Conservation (phyloP, 2,329 filamentous ascomycete species). For the Fonsecaea pedrosoi region DNA sequence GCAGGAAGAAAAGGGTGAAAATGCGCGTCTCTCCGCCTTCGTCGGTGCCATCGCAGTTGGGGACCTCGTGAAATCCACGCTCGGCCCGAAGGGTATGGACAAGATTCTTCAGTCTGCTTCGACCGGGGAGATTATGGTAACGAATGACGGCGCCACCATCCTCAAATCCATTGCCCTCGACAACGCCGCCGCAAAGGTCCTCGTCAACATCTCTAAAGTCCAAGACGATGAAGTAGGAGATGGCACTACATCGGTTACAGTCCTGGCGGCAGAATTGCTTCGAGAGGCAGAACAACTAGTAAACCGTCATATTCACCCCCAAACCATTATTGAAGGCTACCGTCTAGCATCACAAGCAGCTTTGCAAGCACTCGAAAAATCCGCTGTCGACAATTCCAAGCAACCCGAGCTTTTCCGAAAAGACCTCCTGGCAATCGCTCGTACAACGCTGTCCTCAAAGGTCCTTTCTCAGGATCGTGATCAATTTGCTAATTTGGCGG, state of each 20-base stretch:
- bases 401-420: constrained; percentile 83
- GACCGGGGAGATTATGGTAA: constrained; percentile 96
- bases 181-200: constrained; percentile 95
- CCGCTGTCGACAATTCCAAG: constrained; percentile 87
- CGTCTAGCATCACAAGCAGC: constrained; percentile 94
- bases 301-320: constrained; percentile 97
- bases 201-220: constrained; percentile 99
- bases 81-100: constrained; percentile 98
- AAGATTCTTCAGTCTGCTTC: constrained; percentile 96
- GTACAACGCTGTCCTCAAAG: constrained; percentile 96
- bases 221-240: constrained; percentile 99
- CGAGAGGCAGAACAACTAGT: constrained; percentile 97
- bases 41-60: constrained; percentile 98
- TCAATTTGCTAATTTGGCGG: constrained; percentile 87
- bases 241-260: constrained; percentile 96
- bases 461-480: constrained; percentile 92
- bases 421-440: constrained; percentile 87
- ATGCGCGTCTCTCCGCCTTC: constrained; percentile 97
- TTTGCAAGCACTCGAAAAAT: constrained; percentile 79
- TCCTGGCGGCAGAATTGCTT: constrained; percentile 91
- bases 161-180: constrained; percentile 98
- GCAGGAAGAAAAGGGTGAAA: constrained; percentile 97
- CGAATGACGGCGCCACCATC: constrained; percentile 98
- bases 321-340: constrained; percentile 99
- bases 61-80: constrained; percentile 94